phyloP scores from a whole-genome alignment of 805 yeast species.

The Saturnispora sekii region DNA sequence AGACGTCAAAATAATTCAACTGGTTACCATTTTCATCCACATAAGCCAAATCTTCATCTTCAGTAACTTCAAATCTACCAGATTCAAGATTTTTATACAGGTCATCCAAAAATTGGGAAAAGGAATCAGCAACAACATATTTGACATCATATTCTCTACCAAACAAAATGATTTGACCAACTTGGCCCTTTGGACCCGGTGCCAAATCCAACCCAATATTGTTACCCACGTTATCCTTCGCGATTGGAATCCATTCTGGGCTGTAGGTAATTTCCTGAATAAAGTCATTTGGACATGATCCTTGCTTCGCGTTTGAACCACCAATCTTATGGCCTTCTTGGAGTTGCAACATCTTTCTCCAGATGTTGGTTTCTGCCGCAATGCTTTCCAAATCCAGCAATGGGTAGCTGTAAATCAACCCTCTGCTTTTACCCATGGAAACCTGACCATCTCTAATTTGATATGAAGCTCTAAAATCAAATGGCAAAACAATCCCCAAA shows the following conservation, averaged over 20 bases:
- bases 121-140: conserved; percentile 73
- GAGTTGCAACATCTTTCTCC: conserved; percentile 58
- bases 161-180: conserved; percentile 88
- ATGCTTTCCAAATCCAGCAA: conserved; percentile 75
- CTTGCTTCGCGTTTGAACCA: conserved; percentile 28
- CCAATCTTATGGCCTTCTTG: conserved; percentile 14
- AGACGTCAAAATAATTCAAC: conserved; percentile 59
- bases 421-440: conserved; percentile 60
- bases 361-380: conserved; percentile 68
- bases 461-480: conserved; percentile 71
- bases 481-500: conserved; percentile 62
- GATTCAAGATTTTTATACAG: conserved; percentile 82
- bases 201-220: conserved; percentile 85
- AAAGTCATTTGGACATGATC: conserved; percentile 68
- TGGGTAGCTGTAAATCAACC: conserved; percentile 72
- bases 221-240: conserved; percentile 84
- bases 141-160: conserved; percentile 93
- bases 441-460: conserved; percentile 89
- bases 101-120: conserved; percentile 78
- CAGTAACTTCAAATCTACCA: conserved; percentile 69
- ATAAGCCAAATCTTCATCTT: conserved; percentile 45
- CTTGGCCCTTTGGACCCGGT: conserved; percentile 66
- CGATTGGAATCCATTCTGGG: conserved; percentile 84
- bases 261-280: conserved; percentile 77
- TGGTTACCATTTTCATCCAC: conserved; percentile 26